Evolutionary conservation across 2,329 filamentous ascomycete species (phyloP), one percentile per base, ranked within the genome.

Genomic region (Pseudogymnoascus verrucosus): DNA sequence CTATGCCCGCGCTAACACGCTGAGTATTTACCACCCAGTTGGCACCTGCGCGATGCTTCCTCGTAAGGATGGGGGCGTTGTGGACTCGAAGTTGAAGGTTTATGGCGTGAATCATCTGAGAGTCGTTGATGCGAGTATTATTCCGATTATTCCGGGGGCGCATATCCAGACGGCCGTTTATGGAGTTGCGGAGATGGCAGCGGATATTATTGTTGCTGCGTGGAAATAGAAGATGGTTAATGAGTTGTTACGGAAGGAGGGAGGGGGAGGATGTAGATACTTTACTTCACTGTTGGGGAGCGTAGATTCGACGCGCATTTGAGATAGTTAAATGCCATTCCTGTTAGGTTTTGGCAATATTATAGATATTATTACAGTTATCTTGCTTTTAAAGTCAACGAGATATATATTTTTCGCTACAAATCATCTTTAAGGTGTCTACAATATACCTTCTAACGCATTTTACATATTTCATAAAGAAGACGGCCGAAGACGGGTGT

Each of bases 11-110:
- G 60, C 47, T 31, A 61, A 37, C n/a, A 65, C 62, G 5, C 37
- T 65, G 23, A 65, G 37, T 54, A 61, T 60, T 34, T 28, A 62
- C 16, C n/a, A 69, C 42, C 65, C 64, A 11, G 62, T 64, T 4
- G 66, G 69, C 10, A 70, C 65, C 1, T 69, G 68, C 47, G 61
- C 68, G 4, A 70, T 70, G 68, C 61, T 68, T 23, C 65, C 68
- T 16, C 36, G 42, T 34, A 60, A 60, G 3, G 37, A 66, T 10
- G 65, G 66, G 12, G 66, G 68, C 23, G 70, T 71, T 2, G 63
- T 71, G 21, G 69, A 71, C 60, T 31, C 59, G 1, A 54, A 67
- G 8, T 63, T 66, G n/a, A 69, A 62, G 31, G 70, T 71, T 3
- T 65, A 64, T 62, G 70, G 70, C 31, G 67, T 68, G 14, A 51